These are phyloP conservation scores for Monascus purpureus DNA, from an alignment of 495 filamentous ascomycete genomes.

Conservation along the genomic window DNA sequence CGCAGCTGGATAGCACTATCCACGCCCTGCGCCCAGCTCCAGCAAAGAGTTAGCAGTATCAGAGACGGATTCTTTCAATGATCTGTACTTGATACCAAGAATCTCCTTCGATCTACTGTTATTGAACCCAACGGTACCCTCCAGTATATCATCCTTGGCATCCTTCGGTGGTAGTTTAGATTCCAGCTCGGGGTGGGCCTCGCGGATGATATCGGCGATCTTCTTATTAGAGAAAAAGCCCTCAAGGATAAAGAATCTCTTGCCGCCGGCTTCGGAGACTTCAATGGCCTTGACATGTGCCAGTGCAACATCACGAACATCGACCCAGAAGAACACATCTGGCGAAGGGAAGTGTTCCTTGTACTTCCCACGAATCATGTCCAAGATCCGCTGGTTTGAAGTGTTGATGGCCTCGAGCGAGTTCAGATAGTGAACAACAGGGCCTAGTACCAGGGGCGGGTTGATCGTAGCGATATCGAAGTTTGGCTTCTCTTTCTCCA, in stretches of 20 bases:
- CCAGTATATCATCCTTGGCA: slow-evolving; percentile 19
- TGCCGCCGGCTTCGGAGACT: slow-evolving; percentile 46
- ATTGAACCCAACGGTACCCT: slow-evolving; percentile 30
- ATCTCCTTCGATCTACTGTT: slow-evolving; percentile 41
- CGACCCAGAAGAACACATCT: slow-evolving; percentile 44
- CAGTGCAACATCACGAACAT: slow-evolving; percentile 57
- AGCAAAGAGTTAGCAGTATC: slow-evolving; percentile 42
- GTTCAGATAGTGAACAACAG: slow-evolving; percentile 51
- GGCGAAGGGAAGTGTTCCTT: slow-evolving; percentile 48
- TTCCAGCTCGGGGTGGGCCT: slow-evolving; percentile 50
- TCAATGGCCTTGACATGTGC: slow-evolving; percentile 63
- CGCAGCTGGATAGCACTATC: no score
- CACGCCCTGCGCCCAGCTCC: slow-evolving; percentile 30
- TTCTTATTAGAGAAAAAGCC: slow-evolving; percentile 54
- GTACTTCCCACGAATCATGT: slow-evolving; percentile 47
- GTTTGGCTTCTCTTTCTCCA: slow-evolving; percentile 63
- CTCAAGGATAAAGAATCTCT: slow-evolving; percentile 56
- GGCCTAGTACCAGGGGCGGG: slow-evolving; percentile 58
- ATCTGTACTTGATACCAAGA: slow-evolving; percentile 42
- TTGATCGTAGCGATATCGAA: slow-evolving; percentile 64
- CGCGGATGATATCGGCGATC: slow-evolving; percentile 46
- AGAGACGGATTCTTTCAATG: slow-evolving; percentile 38
- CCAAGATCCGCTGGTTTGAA: slow-evolving; percentile 42
- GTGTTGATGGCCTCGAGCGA: slow-evolving; percentile 55
- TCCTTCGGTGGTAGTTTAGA: slow-evolving; percentile 42